Evolutionary conservation across 495 filamentous ascomycete species (phyloP).

Genomic region (Aspergillus saccharolyticus): DNA sequence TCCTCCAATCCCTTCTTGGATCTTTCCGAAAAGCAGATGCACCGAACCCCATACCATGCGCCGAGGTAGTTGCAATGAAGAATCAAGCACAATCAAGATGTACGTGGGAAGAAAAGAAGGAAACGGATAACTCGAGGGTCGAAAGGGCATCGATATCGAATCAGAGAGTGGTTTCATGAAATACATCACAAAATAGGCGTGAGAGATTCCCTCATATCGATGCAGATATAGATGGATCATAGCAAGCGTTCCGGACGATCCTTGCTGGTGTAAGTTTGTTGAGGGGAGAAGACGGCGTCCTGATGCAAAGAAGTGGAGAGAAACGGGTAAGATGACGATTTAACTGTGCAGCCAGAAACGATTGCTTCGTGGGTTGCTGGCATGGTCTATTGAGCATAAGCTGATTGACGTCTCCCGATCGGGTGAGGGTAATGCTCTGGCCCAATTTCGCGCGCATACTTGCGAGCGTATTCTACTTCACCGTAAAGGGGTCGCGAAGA

Average conservation of each 20-base stretch:
- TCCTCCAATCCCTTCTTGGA: neutral
- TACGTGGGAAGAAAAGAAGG: neutral
- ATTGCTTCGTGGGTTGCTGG: no score
- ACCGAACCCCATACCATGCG: conserved; percentile 3
- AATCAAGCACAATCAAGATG: neutral
- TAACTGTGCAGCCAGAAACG: no score
- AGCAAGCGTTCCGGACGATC: neutral
- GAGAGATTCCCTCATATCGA: neutral
- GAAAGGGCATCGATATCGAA: no score
- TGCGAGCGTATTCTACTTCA: conserved; percentile 14
- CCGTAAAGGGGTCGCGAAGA: conserved; percentile 14
- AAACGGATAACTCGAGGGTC: neutral
- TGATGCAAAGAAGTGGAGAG: neutral
- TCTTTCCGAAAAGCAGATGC: neutral
- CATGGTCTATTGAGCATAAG: neutral
- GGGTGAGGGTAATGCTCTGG: conserved; percentile 4
- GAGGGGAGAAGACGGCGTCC: neutral
- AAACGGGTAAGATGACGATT: no score
- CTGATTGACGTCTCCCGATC: neutral
- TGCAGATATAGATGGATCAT: neutral
- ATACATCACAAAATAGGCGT: neutral
- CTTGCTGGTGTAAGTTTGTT: neutral
- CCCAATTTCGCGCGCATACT: conserved; percentile 12
- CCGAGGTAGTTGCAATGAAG: conserved; percentile 2
- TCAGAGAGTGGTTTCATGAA: no score